A percentile compares a stretch with the other conserved stretches of the same genome.
phyloP scores from a whole-genome alignment of 1,284 basidiomycete genomes.

The Moniliella sp. region DNA sequence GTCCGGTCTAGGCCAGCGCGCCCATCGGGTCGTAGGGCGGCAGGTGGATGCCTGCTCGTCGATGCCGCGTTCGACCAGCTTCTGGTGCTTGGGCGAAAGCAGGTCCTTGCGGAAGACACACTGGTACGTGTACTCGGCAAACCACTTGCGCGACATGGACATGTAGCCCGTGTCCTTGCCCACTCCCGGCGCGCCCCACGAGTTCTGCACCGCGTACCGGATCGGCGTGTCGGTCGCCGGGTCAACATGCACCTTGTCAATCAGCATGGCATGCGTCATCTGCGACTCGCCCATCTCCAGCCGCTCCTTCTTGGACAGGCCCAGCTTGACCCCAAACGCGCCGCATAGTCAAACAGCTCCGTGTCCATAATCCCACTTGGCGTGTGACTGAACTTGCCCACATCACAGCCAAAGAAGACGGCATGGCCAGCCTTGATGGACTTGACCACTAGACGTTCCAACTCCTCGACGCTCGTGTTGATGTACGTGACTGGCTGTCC shows the following conservation, averaged over 20 bases:
- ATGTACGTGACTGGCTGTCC: slow-evolving; percentile 60
- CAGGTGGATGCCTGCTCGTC: slow-evolving; percentile 35
- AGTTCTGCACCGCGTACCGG: slow-evolving; percentile 78
- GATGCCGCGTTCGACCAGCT: slow-evolving; percentile 9
- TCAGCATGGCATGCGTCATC: slow-evolving; percentile 62
- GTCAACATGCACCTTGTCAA: slow-evolving; percentile 14
- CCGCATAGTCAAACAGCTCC: slow-evolving; percentile 47
- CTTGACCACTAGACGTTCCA: slow-evolving; percentile 47
- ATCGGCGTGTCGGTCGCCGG: slow-evolving; percentile 46
- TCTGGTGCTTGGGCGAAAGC: slow-evolving; percentile 11
- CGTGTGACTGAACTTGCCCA: slow-evolving; percentile 54
- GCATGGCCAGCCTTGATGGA: slow-evolving; percentile 70
- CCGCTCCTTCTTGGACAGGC: slow-evolving; percentile 59
- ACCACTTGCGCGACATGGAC: slow-evolving; percentile 57
- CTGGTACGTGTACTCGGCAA: slow-evolving; percentile 46
- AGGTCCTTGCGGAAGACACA: slow-evolving; percentile 15
- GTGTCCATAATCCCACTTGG: slow-evolving; percentile 55
- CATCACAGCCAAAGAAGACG: slow-evolving; percentile 76
- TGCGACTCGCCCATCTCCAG: slow-evolving; percentile 57
- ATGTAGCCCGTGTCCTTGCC: slow-evolving; percentile 76
- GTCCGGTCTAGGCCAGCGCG: slow-evolving; percentile 13
- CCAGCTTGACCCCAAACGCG: slow-evolving; percentile 43
- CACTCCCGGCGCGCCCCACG: slow-evolving; percentile 56
- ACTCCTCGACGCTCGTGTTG: slow-evolving; percentile 57
- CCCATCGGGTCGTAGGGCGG: slow-evolving; percentile 15